Evolutionary conservation across 345 rosid genomes (phyloP), one percentile per base, ranked within the genome.

Genomic region (Pelargonium nanum): DNA sequence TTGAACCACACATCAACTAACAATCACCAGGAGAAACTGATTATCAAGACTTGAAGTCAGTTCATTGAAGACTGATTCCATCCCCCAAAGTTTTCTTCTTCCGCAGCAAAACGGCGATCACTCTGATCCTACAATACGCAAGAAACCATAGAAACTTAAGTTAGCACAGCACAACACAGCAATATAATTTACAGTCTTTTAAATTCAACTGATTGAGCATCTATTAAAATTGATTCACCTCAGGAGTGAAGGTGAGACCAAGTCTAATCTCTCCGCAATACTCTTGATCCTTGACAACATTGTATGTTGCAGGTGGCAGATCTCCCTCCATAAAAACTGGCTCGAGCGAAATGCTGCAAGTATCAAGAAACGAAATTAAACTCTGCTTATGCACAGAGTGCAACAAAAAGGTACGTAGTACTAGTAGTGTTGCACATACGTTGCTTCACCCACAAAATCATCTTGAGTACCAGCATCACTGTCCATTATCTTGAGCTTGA

Each of bases 361-460:
- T 25, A 72, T 26, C 28, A 50, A 17, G 24, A 53, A 22, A 21
- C 8, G 56, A 20, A 53, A 53, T 12, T 19, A 19, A 20, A 53
- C 4, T 55, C 9, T 21, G 25, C 23, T 24, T 22, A 16, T 50
- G 19, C 19, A 16, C 53, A 50, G 16, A 21, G n/a, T 50, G 53
- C 16, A 6, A 21, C 16, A 50, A 50, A 19, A 50, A 50, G 16
- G 53, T 21, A 15, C 8, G 8, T 16, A 12, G 1, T 4, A 5
- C 53, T 15, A 7, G 4, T 16, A 50, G 19, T 4, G 6, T 21
- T 53, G 8, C 2, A 56, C 94, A 77, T 66, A 91, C 97, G 68
- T 75, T 61, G 72, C 81, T 78, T 88, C 87, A 24, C 96, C 94
- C 15, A 85, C 84, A 4, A 71, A 9, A 72, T 85, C 97, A 78